A percentile compares a stretch with the other conserved stretches of the same genome.
These are phyloP conservation scores for Udeniomyces megalosporus DNA, from an alignment of 768 basidiomycete genomes.

Conservation along the genomic window DNA sequence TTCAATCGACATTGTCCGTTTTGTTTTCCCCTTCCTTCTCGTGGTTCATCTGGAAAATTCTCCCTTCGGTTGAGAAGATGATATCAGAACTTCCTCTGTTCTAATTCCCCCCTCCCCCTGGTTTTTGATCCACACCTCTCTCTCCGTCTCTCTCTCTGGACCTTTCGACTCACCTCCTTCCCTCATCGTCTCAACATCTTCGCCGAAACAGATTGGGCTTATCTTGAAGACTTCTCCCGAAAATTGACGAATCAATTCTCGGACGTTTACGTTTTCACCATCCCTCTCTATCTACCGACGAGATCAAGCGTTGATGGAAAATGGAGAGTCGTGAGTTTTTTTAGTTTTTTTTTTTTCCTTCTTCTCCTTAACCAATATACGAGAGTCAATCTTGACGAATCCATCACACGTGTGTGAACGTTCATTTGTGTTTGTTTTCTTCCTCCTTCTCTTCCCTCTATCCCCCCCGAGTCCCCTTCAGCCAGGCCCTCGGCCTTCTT, in stretches of 20 bases:
- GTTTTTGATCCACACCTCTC: not conserved
- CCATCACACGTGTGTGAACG: no score
- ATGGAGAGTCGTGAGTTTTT: constrained; percentile 68
- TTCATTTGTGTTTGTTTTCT: no score
- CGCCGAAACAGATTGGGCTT: constrained; percentile 70
- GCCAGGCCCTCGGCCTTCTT: not conserved
- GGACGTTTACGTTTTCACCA: constrained; percentile 94
- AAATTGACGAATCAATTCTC: constrained; percentile 68
- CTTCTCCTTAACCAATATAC: constrained; percentile 1
- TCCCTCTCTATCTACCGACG: constrained; percentile 87
- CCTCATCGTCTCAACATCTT: not conserved
- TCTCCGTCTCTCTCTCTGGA: not conserved
- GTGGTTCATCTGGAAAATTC: no score
- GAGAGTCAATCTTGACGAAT: not conserved
- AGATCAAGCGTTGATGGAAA: constrained; percentile 66
- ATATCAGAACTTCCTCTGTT: no score
- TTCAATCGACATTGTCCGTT: constrained; percentile 88
- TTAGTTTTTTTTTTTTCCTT: not conserved
- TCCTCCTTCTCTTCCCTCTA: not conserved
- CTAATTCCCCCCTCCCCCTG: not conserved
- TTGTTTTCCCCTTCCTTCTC: not conserved
- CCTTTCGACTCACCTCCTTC: not conserved
- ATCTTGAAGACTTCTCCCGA: constrained; percentile 88
- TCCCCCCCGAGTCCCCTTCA: not conserved
- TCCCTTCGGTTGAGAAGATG: no score